These are phyloP conservation scores for Mycena filopes DNA, from an alignment of 768 basidiomycete species.

Conservation along the genomic window DNA sequence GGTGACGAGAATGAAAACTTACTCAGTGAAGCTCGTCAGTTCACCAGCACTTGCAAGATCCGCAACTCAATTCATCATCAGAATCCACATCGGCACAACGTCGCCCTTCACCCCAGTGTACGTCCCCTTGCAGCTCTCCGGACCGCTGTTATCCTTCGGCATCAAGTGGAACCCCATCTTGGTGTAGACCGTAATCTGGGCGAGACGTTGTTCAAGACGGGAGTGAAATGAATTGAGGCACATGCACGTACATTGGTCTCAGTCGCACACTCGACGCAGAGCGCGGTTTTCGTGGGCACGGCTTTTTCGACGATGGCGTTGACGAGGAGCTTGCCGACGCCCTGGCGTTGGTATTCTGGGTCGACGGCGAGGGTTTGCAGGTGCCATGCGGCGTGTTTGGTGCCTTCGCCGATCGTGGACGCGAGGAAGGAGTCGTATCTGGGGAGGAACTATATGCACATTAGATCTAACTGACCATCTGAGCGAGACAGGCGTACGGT, in stretches of 20 bases:
- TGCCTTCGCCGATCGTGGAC: conserved; percentile 6
- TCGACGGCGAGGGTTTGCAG: conserved; percentile 23
- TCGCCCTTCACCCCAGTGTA: neutral
- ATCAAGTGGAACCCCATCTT: neutral
- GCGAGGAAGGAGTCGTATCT: conserved; percentile 11
- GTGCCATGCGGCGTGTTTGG: conserved; percentile 20
- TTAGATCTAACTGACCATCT: neutral
- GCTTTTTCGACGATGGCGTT: conserved; percentile 8
- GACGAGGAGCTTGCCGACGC: neutral
- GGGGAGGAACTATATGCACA: conserved; percentile 4
- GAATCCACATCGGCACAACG: neutral
- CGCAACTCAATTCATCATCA: too few species aligned
- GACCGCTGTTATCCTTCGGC: neutral
- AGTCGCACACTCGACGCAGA: conserved; percentile 6
- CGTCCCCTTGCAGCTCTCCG: neutral
- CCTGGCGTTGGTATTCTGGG: conserved; percentile 12
- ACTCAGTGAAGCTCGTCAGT: too few species aligned
- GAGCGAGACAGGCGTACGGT: neutral
- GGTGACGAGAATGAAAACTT: too few species aligned
- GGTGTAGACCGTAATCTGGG: neutral
- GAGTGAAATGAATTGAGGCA: too few species aligned
- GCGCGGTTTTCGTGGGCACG: neutral
- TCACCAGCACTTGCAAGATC: too few species aligned
- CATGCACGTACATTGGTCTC: conserved; percentile 4
- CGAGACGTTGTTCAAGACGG: neutral